Evolutionary conservation across 2,329 filamentous ascomycete species (phyloP), one percentile per base, ranked within the genome.

Genomic region (Cladorrhinum sp.): DNA sequence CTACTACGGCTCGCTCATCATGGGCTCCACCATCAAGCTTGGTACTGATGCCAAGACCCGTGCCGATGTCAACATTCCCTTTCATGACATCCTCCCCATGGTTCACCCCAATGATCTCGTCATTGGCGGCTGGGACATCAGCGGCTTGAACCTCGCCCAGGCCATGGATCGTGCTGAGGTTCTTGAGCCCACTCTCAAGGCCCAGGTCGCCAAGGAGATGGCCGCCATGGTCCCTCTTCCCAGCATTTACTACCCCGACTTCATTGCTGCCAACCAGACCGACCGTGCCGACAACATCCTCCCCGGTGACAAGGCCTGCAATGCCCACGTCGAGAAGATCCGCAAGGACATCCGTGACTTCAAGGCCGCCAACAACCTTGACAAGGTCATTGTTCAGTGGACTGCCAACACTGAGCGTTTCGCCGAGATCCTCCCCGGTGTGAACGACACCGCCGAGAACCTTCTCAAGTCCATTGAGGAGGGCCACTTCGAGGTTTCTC

Each of bases 391-490:
- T 72, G 88, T 99, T 63, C 90, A 95, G 77, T 99, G 95, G 95
- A 98, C 95, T 61, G 95, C 95, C 77, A 99, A 99, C 82, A 99
- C 95, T 12, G 95, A 99, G 80, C 92, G 95, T 66, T 99, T 92
- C 72, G 91, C 95, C 67, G 92, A 97, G 66, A 82, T 98, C 67
- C 76, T 96, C 57, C 79, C 86, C 20, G 93, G 93, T 65, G 87
- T 99, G 77, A 98, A 99, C 74, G 95, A 99, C 79, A 98, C 93
- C 18, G 92, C 93, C 55, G 92, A 96, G 68, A 97, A 97, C 78
- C 83, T 99, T 64, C 80, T 98, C 74, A 88, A 89, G 74, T 82
- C 95, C 55, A 96, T 99, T 73, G 88, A 93, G 78, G 75, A 82
- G 64, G 92, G 93, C 50, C 92, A 99, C 74, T 85, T 88, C 64